Base-by-base conservation (phyloP, 2,329 filamentous ascomycete species). In the Fusarium globosum region DNA sequence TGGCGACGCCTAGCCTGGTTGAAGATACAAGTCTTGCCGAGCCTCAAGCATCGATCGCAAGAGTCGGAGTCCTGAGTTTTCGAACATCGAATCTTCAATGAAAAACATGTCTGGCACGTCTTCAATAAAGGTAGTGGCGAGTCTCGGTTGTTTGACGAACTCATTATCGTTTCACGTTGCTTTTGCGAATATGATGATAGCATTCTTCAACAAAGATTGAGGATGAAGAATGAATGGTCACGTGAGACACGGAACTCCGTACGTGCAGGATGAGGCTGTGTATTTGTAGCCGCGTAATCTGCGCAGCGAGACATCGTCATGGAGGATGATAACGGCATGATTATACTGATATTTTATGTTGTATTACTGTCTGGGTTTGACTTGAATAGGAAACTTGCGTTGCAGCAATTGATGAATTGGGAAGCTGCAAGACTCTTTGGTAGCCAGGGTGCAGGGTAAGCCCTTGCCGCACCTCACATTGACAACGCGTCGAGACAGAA, bases 21-120 rank as follows among this genome's bases (percentile, higher is more conserved):
- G 38, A 81, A 82, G 9, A 80, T 56, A 41, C 80, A 82, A 1
- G 72, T 71, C 62, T 81, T 82, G 4, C 75, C 74, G n/a, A 82
- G 71, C 16, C 80, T 73, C 23, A 81, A 52, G 36, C 80, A 82
- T 10, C 80, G 73, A 55, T 82, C 80, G 63, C 80, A 82, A 5
- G 71, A 49, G 2, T 71, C 77, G 6, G 77, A 79, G 20, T 80
- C 75, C 13, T 81, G 79, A 0, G 78, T 79, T 23, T 79, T 80
- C 9, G 78, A 72, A 58, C 80, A 82, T 5, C 78, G 74, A 14
- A 82, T 81, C 9, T 82, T 82, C 1, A 79, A 59, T 2, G 74
- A 69, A 23, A 79, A 79, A 52, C 80, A 82, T 26, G 78, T 79
- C 26, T 81, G 79, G 9, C 80, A 82, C 5, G 80, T 82, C 41